Base-by-base conservation (phyloP, 176 grass and related monocot genomes). In the Hyparrhenia diplandra region DNA sequence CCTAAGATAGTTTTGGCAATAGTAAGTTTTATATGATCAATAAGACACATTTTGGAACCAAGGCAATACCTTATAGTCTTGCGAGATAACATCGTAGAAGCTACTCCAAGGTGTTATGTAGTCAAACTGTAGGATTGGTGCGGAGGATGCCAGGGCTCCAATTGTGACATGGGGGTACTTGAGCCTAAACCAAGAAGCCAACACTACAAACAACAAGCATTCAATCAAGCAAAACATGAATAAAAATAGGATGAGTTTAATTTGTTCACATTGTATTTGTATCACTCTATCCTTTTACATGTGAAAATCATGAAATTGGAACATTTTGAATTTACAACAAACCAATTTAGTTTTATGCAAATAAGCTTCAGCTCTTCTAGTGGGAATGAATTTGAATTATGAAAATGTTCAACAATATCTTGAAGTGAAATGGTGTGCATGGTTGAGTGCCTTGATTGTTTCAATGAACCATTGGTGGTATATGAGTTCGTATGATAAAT, bases 181-280 rank as follows among this genome's bases (percentile, higher is more conserved):
- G 20, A 98, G 71, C 82, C 96, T 90, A 91, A 98, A 93, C 96
- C 96, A 98, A 3, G 96, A 88, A 20, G 96, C 88, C 61, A 98
- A 31, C 96, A 72, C 69, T 72, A 10, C 25, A 49, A 49, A n/a
- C 13, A 20, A 13, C 29, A 64, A 28, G 71, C 74, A 70, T 87
- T 59, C 4, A 3, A 25, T 2, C n/a, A 54, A 36, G 9, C 13
- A 52, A 41, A 11, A 8, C 13, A 70, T 2, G 68, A 77, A n/a
- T 10, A 28, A 55, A 79, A 20, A 55, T 8, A 1, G 1, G 8
- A n/a, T 29, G 14, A 4, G 1, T 37, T 62, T 17, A 57, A 35
- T 35, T 13, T 39, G 5, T 1, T 40, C 20, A 80, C 9, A 20
- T 5, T 37, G 24, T 3, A 12, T 18, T 4, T 27, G 43, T 11